Percentiles rank a stretch among this genome's conserved stretches.
phyloP scores from a whole-genome alignment of 495 filamentous ascomycete species.

The Podospora fimiseda region DNA sequence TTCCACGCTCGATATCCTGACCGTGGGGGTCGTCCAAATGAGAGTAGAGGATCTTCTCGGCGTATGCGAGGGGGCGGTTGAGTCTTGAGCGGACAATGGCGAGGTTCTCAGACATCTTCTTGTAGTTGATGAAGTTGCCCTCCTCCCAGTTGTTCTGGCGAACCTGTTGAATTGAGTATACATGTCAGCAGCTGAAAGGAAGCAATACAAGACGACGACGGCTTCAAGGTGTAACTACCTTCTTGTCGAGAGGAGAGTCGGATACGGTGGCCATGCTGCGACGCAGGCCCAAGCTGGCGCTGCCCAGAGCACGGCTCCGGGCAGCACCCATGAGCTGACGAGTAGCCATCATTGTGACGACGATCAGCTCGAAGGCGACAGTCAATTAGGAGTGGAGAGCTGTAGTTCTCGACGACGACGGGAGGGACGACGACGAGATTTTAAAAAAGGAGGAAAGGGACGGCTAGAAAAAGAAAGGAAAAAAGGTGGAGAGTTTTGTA shows the following conservation, averaged over 20 bases:
- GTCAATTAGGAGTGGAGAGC: constrained; percentile 33
- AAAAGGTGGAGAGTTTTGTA: constrained; percentile 29
- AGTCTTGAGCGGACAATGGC: constrained; percentile 78
- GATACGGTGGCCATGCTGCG: constrained; percentile 47
- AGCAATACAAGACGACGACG: no score
- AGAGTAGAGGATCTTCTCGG: constrained; percentile 98
- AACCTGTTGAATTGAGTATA: constrained; percentile 19
- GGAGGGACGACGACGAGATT: constrained; percentile 15
- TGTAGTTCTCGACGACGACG: constrained; percentile 19
- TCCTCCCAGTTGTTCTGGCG: constrained; percentile 50
- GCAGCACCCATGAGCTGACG: constrained; percentile 48
- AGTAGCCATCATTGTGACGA: constrained; percentile 50
- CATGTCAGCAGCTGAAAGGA: constrained; percentile 7
- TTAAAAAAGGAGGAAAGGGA: constrained; percentile 4
- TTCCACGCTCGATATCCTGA: constrained; percentile 92
- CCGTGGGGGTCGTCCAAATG: constrained; percentile 96
- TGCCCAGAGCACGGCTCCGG: constrained; percentile 42
- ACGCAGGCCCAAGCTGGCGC: constrained; percentile 42
- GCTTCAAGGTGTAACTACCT: constrained; percentile 29
- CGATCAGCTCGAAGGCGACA: constrained; percentile 23
- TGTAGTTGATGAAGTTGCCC: constrained; percentile 57
- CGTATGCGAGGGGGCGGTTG: constrained; percentile 87
- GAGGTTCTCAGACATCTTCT: constrained; percentile 98
- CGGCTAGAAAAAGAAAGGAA: constrained; percentile 18
- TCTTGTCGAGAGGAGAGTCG: constrained; percentile 48